Base-by-base conservation (phyloP, 495 filamentous ascomycete genomes). In the Neurospora hispaniola region DNA sequence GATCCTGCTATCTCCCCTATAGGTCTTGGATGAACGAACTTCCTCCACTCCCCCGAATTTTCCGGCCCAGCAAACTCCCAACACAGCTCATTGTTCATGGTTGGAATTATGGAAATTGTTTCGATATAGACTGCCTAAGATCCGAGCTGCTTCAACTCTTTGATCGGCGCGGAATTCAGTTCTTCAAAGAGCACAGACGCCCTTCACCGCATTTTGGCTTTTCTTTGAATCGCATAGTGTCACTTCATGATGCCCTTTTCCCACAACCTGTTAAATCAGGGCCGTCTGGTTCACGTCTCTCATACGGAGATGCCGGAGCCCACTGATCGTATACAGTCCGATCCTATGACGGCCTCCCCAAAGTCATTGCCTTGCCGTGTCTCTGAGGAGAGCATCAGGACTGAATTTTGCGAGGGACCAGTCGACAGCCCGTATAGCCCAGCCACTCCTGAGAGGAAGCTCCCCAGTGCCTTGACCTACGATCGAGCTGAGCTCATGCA, bases 401-500 rank as follows among this genome's bases (percentile, higher is more conserved):
- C 86, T 20, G 86, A 89, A 59, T 76, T 89, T 11, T 88, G 86
- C 74, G 88, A 90, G 69, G 88, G 86, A 9, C 86, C 84, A 6
- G 44, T 88, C 14, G 86, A 87, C 72, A 80, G 78, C 73, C 74
- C 78, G 23, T 70, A n/a, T 23, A 71, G 74, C n/a, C 78, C 78
- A 9, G 70, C 70, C 44, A 81, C 80, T 1, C 80, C 80, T n/a
- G 79, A 80, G 54, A 71, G 75, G 23, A 71, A 75, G 42, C 66
- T 73, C 42, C 70, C 77, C 18, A 76, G 76, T 69, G 71, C 77
- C 42, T 18, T 66, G 31, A 83, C 83, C 70, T 82, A 83, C 16
- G 88, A 92, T 77, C 88, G 95, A 74, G 89, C 88, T 69, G 90
- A 94, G 80, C 86, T 97, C 74, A 97, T 98, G 73, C 89, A 93